Conservation (phyloP, 2,329 filamentous ascomycete species). For the Stagonosporopsis vannaccii region DNA sequence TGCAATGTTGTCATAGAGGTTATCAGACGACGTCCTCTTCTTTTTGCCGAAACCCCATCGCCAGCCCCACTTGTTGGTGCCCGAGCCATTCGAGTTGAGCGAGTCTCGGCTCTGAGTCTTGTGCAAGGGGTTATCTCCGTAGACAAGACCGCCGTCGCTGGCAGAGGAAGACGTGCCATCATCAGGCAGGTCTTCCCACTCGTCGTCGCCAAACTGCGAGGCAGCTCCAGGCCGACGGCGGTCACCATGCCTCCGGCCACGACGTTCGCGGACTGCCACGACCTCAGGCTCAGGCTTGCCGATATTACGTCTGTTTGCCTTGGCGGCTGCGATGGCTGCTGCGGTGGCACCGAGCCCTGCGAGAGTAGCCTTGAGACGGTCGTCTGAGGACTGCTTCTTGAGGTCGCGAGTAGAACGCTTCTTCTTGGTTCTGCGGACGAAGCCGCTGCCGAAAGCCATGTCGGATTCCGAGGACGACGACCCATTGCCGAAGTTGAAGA, state of each 20-base stretch:
- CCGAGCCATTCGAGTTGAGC: conserved; percentile 61
- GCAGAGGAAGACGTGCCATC: conserved; percentile 51
- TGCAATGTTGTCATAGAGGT: conserved; percentile 43
- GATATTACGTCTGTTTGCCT: conserved; percentile 41
- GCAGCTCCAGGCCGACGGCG: conserved; percentile 26
- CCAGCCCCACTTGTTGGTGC: conserved; percentile 66
- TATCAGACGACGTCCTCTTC: conserved; percentile 47
- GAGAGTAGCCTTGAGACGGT: conserved; percentile 56
- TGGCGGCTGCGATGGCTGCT: conserved; percentile 56
- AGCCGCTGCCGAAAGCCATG: conserved; percentile 56
- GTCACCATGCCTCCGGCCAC: conserved; percentile 31
- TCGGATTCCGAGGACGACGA: conserved; percentile 56
- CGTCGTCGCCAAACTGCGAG: conserved; percentile 56
- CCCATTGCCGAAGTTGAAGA: conserved; percentile 59
- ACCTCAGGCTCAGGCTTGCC: conserved; percentile 43
- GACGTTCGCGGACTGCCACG: conserved; percentile 45
- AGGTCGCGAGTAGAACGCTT: conserved; percentile 29
- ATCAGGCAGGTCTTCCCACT: conserved; percentile 52
- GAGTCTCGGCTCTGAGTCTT: conserved; percentile 60
- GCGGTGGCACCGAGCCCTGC: conserved; percentile 57
- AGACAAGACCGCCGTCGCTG: conserved; percentile 67
- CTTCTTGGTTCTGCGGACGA: conserved; percentile 32
- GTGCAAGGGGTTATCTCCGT: conserved; percentile 58
- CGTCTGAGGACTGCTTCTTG: conserved; percentile 52
- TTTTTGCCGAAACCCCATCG: conserved; percentile 64